Percentiles rank a stretch among this genome's conserved stretches.
Conservation (phyloP, 345 rosid species). For the Populus davidiana region DNA sequence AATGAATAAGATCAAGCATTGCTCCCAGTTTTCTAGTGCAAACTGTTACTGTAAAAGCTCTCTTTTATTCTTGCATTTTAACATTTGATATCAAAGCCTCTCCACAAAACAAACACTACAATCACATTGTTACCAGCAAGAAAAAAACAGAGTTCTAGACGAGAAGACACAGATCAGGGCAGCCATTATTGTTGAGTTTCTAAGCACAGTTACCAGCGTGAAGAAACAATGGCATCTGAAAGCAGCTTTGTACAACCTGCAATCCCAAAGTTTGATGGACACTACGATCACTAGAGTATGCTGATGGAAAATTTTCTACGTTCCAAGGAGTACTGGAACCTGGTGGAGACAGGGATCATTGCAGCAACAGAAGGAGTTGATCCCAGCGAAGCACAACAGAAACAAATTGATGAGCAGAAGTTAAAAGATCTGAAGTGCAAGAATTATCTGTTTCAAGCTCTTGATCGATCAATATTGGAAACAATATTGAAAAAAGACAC, state of each 20-base stretch:
- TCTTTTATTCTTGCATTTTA: no score
- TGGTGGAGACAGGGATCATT: neutral
- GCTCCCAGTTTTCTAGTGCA: neutral
- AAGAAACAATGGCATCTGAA: neutral
- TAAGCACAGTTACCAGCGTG: neutral
- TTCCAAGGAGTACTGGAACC: neutral
- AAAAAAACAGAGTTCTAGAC: no score
- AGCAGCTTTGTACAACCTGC: neutral
- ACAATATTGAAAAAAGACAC: neutral
- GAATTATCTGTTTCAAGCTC: neutral
- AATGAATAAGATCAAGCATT: no score
- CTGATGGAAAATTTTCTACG: neutral
- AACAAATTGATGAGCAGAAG: neutral
- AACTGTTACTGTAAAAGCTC: no score
- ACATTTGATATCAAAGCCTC: no score
- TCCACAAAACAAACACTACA: no score
- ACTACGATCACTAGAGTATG: neutral
- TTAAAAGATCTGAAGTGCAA: neutral
- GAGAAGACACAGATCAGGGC: no score
- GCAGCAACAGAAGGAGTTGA: neutral
- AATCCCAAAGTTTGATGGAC: neutral
- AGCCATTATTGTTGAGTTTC: accelerated
- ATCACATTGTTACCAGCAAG: no score
- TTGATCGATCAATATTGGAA: neutral
- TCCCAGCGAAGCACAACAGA: neutral